Base-by-base conservation (phyloP, 2,329 filamentous ascomycete species). In the Myriosclerotinia duriaeana region DNA sequence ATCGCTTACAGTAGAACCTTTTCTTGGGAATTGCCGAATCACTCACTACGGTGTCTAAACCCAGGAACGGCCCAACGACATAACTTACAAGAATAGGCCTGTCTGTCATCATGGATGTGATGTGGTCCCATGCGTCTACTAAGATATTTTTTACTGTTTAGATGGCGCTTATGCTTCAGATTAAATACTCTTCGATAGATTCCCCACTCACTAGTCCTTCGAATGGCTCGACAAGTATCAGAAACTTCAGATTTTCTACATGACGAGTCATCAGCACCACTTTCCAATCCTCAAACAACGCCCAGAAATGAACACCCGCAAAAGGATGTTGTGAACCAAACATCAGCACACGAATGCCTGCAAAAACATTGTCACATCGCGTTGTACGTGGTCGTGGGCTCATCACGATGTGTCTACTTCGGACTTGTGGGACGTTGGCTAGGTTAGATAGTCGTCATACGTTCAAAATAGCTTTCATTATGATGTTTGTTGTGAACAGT, bases 91-190 rank as follows among this genome's bases (percentile, higher is more conserved):
- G 30, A 22, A 50, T 26, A 53, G 22, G 48, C 59, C 48, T 55
- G 62, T 15, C 48, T 55, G 62, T 15, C 62, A 50, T 46, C 56
- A 60, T 48, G 56, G 30, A 60, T 38, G 5, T 7, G 30, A 60
- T 60, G 14, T 38, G 30, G 42, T 60, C 30, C 36, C 20, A 22
- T 54, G 2, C 14, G 34, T 20, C 42, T 59, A 34, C 44, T 50
- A 20, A 53, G 46, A 14, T 53, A 42, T 53, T 38, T 22, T 53
- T 38, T 22, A 34, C 30, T 38, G 34, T 40, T 52, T 15, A 34
- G 54, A 65, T 60, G 22, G 64, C 64, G 54, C 64, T 60, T 61
- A 44, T 61, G 64, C 50, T 53, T 60, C 64, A 65, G 63, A 65
- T 61, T 65, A 53, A 65, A 65, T 65, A 60, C 60, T 61, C 54